Evolutionary conservation across 441 rosid species (phyloP).

Genomic region (Erodium moschatum): DNA sequence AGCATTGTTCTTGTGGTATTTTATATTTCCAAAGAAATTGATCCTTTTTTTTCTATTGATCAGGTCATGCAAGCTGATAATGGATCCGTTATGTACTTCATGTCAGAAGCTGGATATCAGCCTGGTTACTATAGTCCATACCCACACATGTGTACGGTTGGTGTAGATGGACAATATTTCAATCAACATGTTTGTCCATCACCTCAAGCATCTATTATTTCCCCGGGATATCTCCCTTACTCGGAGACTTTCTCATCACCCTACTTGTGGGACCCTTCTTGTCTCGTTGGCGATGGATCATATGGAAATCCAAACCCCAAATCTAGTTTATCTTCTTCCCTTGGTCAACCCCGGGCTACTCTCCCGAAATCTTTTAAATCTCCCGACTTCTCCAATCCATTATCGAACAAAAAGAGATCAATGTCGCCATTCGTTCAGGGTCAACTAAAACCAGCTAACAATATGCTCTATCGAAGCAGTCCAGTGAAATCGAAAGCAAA

Average conservation of each 20-base stretch:
- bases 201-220: constrained; percentile 17
- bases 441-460: constrained; percentile 32
- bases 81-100: constrained; percentile 41
- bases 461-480: constrained; percentile 20
- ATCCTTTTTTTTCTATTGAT: constrained; percentile 8
- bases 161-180: constrained; percentile 28
- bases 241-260: constrained; percentile 31
- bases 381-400: too few species aligned
- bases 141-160: constrained; percentile 26
- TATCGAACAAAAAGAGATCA: constrained; percentile 22
- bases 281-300: constrained; percentile 17
- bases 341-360: too few species aligned
- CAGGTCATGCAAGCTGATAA: constrained; percentile 43
- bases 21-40: neutral
- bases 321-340: constrained; percentile 15
- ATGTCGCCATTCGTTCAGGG: constrained; percentile 19
- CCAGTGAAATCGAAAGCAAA: constrained; percentile 24
- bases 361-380: too few species aligned
- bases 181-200: constrained; percentile 31
- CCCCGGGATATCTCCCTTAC: constrained; percentile 36
- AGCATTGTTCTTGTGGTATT: neutral
- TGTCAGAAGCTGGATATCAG: constrained; percentile 33
- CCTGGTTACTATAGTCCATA: constrained; percentile 26
- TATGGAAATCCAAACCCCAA: constrained; percentile 27
- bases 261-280: constrained; percentile 31